Evolutionary conservation across 805 yeast species (phyloP).

Genomic region (Kodamaea sagamina): DNA sequence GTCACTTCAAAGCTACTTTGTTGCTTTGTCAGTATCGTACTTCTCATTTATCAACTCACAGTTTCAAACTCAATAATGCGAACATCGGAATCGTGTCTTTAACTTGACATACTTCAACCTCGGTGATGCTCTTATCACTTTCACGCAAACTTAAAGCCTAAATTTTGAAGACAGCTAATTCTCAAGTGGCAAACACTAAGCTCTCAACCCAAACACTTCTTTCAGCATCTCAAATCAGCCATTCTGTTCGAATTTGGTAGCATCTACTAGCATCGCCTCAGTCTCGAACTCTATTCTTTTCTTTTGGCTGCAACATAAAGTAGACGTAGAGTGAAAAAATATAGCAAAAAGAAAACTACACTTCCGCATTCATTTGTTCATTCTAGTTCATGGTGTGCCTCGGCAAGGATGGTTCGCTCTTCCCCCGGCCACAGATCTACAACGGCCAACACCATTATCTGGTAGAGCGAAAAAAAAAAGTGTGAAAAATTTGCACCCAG

Average conservation of each 20-base stretch:
- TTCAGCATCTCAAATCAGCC: neutral
- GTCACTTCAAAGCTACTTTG: too few relatives aligned
- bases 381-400: neutral
- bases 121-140: too few relatives aligned
- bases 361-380: neutral
- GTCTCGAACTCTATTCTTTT: conserved; percentile 9
- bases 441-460: conserved; percentile 6
- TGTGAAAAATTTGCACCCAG: too few relatives aligned
- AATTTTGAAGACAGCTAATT: neutral
- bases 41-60: too few relatives aligned
- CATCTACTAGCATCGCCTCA: neutral
- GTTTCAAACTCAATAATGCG: too few relatives aligned
- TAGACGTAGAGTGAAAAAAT: neutral
- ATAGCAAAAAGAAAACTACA: conserved; percentile 1
- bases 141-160: neutral
- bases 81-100: too few relatives aligned
- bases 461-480: neutral
- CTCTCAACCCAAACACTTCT: neutral
- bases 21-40: too few relatives aligned
- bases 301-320: conserved; percentile 8
- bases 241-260: conserved; percentile 2
- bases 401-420: neutral
- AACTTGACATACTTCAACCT: too few relatives aligned
- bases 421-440: neutral
- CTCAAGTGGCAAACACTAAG: neutral